phyloP scores from a whole-genome alignment of 495 filamentous ascomycete species.

The Durotheca rogersii region DNA sequence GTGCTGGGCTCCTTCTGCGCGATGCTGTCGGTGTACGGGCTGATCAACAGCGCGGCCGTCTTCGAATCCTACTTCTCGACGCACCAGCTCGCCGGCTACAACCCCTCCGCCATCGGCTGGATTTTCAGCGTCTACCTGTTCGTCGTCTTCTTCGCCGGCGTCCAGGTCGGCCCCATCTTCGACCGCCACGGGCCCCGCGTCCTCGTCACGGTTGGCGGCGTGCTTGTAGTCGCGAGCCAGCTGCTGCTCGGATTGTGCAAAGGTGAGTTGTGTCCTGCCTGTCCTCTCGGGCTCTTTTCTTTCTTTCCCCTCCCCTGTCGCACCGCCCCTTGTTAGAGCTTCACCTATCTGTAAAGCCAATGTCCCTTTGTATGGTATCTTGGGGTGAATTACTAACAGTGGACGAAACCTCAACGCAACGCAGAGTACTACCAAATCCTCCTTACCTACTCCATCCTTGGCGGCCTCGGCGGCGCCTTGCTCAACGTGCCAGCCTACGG shows the following conservation, averaged over 20 bases:
- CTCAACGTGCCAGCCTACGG: constrained; percentile 61
- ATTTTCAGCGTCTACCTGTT: constrained; percentile 64
- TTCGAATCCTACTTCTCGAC: constrained; percentile 63
- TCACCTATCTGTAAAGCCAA: no score
- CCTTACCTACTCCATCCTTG: constrained; percentile 58
- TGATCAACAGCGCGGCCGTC: constrained; percentile 63
- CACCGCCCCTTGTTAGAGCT: no score
- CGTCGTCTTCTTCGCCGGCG: constrained; percentile 62
- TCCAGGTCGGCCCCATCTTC: constrained; percentile 68
- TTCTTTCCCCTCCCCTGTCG: no score
- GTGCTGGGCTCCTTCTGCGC: constrained; percentile 61
- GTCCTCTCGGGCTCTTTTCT: background rate
- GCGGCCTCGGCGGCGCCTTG: constrained; percentile 57
- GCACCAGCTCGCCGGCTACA: constrained; percentile 58
- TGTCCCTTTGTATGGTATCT: no score
- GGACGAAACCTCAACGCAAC: no score
- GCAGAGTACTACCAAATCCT: constrained; percentile 66
- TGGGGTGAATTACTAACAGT: no score
- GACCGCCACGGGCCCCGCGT: constrained; percentile 59
- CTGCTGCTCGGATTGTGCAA: constrained; percentile 54
- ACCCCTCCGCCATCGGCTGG: constrained; percentile 61
- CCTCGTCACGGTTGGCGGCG: constrained; percentile 54
- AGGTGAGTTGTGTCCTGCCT: constrained; percentile 29
- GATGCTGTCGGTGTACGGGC: constrained; percentile 64
- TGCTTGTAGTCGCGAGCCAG: constrained; percentile 54